Conservation (phyloP, 768 basidiomycete genomes). For the Hygrocybe coccinea region DNA sequence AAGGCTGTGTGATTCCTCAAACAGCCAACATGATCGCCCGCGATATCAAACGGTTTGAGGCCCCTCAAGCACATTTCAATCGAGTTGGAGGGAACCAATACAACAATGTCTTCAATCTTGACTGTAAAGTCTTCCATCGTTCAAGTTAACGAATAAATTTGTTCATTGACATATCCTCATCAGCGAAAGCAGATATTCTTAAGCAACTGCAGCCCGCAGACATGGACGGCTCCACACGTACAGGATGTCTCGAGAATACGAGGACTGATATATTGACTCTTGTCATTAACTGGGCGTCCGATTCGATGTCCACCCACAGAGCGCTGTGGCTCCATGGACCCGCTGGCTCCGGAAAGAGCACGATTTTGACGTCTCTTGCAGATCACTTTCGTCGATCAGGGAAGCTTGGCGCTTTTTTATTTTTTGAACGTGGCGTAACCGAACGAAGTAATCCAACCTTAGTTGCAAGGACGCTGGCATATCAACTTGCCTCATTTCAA, state of each 20-base stretch:
- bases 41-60: too few relatives aligned
- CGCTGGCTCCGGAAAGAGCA: slow-evolving; percentile 17
- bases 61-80: background rate
- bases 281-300: slow-evolving; percentile 4
- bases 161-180: background rate
- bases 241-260: slow-evolving; percentile 3
- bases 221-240: slow-evolving; percentile 4
- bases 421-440: slow-evolving; percentile 10
- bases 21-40: too few relatives aligned
- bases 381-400: slow-evolving; percentile 2
- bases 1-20: too few relatives aligned
- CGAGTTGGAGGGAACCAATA: background rate
- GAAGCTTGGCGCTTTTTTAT: slow-evolving; percentile 15
- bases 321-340: slow-evolving; percentile 17
- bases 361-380: slow-evolving; percentile 14
- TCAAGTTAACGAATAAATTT: background rate
- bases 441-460: slow-evolving; percentile 6
- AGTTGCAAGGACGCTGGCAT: slow-evolving; percentile 12
- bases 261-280: slow-evolving; percentile 1
- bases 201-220: slow-evolving; percentile 2
- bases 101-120: background rate
- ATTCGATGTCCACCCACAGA: background rate
- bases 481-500: slow-evolving; percentile 1
- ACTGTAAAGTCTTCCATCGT: background rate
- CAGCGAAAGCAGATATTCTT: background rate